Percentiles rank a stretch among this genome's conserved stretches.
Conservation (phyloP, 257 asterid genomes). For the Ajuga chamaepitys region DNA sequence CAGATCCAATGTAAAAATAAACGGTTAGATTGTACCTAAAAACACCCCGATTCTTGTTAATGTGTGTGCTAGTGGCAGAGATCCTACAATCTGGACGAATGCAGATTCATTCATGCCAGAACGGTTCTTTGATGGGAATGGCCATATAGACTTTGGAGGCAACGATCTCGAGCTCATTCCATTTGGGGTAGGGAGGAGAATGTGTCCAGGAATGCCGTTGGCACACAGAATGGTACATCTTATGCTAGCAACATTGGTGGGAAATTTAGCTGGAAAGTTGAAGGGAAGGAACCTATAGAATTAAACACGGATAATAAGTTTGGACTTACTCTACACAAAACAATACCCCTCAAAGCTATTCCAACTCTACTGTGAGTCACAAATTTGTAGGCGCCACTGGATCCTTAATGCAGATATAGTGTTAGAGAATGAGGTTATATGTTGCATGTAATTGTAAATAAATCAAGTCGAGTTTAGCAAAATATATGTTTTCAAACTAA, state of each 20-base stretch:
- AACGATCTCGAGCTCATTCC: slow-evolving; percentile 34
- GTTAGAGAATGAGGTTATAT: too few relatives aligned
- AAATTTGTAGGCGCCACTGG: not conserved
- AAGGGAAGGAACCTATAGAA: slow-evolving; percentile 4
- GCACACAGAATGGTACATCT: slow-evolving; percentile 35
- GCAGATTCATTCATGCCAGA: slow-evolving; percentile 28
- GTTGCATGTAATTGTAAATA: too few relatives aligned
- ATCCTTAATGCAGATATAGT: not conserved
- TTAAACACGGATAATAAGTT: slow-evolving; percentile 25
- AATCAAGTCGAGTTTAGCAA: too few relatives aligned
- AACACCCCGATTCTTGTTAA: slow-evolving; percentile 23
- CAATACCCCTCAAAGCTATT: slow-evolving; percentile 17
- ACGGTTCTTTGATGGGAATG: slow-evolving; percentile 19
- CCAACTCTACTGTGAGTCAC: not conserved
- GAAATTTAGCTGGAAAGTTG: slow-evolving; percentile 29
- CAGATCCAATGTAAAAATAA: slow-evolving; percentile 4
- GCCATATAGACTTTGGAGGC: slow-evolving; percentile 15
- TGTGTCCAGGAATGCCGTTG: slow-evolving; percentile 33
- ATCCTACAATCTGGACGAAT: slow-evolving; percentile 15
- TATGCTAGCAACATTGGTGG: slow-evolving; percentile 25
- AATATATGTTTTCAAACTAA: too few relatives aligned
- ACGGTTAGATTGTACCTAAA: slow-evolving; percentile 25
- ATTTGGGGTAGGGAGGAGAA: slow-evolving; percentile 31
- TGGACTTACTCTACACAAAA: slow-evolving; percentile 28
- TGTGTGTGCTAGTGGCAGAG: slow-evolving; percentile 36